phyloP scores from a whole-genome alignment of 768 basidiomycete genomes.

The Pulveroboletus sp. region DNA sequence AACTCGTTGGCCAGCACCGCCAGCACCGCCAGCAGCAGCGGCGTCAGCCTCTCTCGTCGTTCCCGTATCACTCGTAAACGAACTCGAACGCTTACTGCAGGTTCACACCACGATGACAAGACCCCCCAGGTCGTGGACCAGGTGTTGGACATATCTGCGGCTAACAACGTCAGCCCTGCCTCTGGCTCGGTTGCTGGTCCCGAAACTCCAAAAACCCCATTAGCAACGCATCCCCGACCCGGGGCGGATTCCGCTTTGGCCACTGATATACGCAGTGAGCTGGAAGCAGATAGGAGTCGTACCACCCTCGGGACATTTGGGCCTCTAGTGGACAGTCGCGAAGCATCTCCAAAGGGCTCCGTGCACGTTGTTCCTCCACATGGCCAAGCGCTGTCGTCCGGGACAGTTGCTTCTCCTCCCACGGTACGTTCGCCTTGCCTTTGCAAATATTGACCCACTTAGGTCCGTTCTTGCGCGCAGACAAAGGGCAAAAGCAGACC shows the following conservation, averaged over 20 bases:
- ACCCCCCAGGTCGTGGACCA: slow-evolving; percentile 11
- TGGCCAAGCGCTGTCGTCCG: slow-evolving; percentile 12
- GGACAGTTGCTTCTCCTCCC: slow-evolving; percentile 9
- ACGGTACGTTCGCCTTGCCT: slow-evolving; percentile 18
- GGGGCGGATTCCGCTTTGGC: slow-evolving; percentile 8
- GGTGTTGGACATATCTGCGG: slow-evolving; percentile 28
- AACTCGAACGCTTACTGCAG: slow-evolving; percentile 46
- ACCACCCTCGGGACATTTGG: slow-evolving; percentile 23
- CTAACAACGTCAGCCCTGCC: slow-evolving; percentile 14
- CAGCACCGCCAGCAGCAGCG: slow-evolving; percentile 45
- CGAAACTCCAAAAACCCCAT: slow-evolving; percentile 5
- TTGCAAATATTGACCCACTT: slow-evolving; percentile 14
- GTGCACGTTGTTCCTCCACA: slow-evolving; percentile 1
- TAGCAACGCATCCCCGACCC: slow-evolving; percentile 14
- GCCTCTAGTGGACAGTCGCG: slow-evolving; percentile 16
- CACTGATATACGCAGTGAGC: slow-evolving; percentile 7
- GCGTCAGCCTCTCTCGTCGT: slow-evolving; percentile 48
- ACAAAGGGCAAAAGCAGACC: slow-evolving; percentile 34
- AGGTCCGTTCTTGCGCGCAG: slow-evolving; percentile 20
- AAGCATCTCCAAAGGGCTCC: slow-evolving; percentile 1
- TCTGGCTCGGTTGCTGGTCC: slow-evolving; percentile 6
- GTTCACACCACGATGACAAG: slow-evolving; percentile 21
- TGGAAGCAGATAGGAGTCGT: slow-evolving; percentile 23
- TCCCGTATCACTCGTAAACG: slow-evolving; percentile 45
- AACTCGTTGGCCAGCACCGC: slow-evolving; percentile 36